These are phyloP conservation scores for Albifimbria verrucaria DNA, from an alignment of 2,329 filamentous ascomycete genomes.

Conservation along the genomic window DNA sequence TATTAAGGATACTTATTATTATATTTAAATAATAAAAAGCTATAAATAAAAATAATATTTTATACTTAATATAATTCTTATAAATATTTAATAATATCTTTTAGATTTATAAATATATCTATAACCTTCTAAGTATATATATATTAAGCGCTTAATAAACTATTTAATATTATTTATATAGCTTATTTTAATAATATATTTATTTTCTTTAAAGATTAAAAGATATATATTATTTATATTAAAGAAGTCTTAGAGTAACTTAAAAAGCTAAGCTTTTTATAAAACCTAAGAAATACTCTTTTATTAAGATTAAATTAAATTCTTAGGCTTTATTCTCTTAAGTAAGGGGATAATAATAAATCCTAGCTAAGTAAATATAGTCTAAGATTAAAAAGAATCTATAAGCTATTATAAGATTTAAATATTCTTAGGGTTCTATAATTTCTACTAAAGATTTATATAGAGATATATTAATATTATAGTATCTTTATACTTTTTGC, in stretches of 20 bases:
- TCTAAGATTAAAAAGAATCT: conserved; percentile 1
- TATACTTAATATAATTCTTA: conserved; percentile 10
- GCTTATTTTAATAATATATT: conserved; percentile 14
- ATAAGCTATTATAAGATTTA: conserved; percentile 3
- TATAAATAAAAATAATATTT: conserved; percentile 10
- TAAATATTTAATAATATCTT: conserved; percentile 14
- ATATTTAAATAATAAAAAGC: conserved; percentile 8
- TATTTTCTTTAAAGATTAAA: conserved; percentile 7
- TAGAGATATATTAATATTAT: conserved; percentile 1
- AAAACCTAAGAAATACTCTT: conserved; percentile 8
- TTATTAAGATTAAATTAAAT: conserved; percentile 6
- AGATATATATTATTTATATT: conserved; percentile 9
- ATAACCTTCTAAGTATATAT: conserved; percentile 12
- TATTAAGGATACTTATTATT: conserved; percentile 11
- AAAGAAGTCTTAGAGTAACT: conserved; percentile 5
- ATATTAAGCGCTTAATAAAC: conserved; percentile 9
- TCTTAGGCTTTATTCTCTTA: conserved; percentile 2
- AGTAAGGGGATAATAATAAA: conserved; percentile 4
- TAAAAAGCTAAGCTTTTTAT: conserved; percentile 6
- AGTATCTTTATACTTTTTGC: neutral
- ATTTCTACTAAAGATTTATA: conserved; percentile 2
- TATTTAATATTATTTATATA: conserved; percentile 13
- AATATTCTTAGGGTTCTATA: conserved; percentile 5
- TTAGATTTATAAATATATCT: conserved; percentile 11
- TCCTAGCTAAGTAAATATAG: neutral